Percentiles rank a stretch among this genome's conserved stretches.
Evolutionary conservation across 73 alveolate species (phyloP).

Genomic region (Tetrahymena malaccensis): DNA sequence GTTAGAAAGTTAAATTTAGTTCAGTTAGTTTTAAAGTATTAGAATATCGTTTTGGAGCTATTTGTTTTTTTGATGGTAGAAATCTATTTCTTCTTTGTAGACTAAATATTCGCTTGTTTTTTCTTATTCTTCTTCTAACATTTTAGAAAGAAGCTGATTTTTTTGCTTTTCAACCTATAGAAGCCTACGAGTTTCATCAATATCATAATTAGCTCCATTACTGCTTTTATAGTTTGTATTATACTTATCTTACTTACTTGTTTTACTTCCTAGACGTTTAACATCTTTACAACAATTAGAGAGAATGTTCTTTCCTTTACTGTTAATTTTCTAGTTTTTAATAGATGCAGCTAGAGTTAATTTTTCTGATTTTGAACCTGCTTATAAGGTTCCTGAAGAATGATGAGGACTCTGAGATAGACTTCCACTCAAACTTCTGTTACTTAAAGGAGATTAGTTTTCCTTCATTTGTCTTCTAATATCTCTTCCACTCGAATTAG

Average conservation of each 20-base stretch:
- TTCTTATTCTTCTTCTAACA: neutral
- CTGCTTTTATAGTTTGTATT: neutral
- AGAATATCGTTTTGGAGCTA: neutral
- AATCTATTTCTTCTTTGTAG: neutral
- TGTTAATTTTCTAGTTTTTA: neutral
- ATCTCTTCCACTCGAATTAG: neutral
- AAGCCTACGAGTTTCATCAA: neutral
- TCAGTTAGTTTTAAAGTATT: neutral
- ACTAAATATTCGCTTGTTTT: neutral
- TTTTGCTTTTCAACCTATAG: neutral
- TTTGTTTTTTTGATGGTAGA: neutral
- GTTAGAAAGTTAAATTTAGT: neutral
- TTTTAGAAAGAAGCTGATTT: neutral
- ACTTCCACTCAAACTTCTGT: neutral
- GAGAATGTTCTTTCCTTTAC: neutral
- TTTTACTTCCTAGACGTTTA: neutral
- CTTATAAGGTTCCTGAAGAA: neutral
- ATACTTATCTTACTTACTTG: neutral
- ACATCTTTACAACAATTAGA: neutral
- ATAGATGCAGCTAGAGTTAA: neutral
- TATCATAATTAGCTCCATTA: neutral
- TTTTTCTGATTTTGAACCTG: neutral
- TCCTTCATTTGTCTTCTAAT: neutral
- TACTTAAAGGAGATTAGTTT: neutral
- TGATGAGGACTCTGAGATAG: neutral